phyloP scores from a whole-genome alignment of 2,329 filamentous ascomycete species.

The Cladosporium sp. region DNA sequence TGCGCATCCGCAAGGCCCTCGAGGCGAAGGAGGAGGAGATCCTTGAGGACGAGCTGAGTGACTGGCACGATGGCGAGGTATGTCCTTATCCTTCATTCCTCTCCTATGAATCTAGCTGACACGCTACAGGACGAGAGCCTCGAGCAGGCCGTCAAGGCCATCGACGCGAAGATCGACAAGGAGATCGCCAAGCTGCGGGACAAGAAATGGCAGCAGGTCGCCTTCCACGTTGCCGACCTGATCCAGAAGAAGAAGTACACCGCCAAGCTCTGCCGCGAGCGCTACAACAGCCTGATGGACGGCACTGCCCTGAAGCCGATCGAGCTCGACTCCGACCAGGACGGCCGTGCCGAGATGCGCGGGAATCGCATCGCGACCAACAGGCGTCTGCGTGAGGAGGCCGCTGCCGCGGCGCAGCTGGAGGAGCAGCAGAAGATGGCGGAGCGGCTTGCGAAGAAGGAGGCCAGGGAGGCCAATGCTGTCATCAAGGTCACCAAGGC shows the following conservation, averaged over 20 bases:
- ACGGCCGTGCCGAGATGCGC: slow-evolving; percentile 30
- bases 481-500: not conserved
- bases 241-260: slow-evolving; percentile 21
- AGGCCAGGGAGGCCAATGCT: slow-evolving; percentile 13
- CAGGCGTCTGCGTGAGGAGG: slow-evolving; percentile 20
- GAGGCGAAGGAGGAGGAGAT: slow-evolving; percentile 39
- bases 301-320: slow-evolving; percentile 42
- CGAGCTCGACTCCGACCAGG: slow-evolving; percentile 37
- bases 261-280: slow-evolving; percentile 40
- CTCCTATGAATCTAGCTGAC: slow-evolving; percentile 2
- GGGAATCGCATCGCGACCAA: slow-evolving; percentile 23
- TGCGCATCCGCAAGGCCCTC: slow-evolving; percentile 39
- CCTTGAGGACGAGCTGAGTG: slow-evolving; percentile 41
- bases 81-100: slow-evolving; percentile 10
- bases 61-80: slow-evolving; percentile 47
- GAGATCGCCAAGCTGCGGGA: slow-evolving; percentile 35
- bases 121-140: slow-evolving; percentile 39
- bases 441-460: slow-evolving; percentile 15
- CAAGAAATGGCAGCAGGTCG: slow-evolving; percentile 37
- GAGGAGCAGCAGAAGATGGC: slow-evolving; percentile 18
- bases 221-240: slow-evolving; percentile 35
- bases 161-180: slow-evolving; percentile 38
- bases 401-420: slow-evolving; percentile 13
- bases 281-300: slow-evolving; percentile 35
- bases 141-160: slow-evolving; percentile 33